Percentiles rank a stretch among this genome's conserved stretches.
phyloP scores from a whole-genome alignment of 2,329 filamentous ascomycete genomes.

The Aspergillus fijiensis region DNA sequence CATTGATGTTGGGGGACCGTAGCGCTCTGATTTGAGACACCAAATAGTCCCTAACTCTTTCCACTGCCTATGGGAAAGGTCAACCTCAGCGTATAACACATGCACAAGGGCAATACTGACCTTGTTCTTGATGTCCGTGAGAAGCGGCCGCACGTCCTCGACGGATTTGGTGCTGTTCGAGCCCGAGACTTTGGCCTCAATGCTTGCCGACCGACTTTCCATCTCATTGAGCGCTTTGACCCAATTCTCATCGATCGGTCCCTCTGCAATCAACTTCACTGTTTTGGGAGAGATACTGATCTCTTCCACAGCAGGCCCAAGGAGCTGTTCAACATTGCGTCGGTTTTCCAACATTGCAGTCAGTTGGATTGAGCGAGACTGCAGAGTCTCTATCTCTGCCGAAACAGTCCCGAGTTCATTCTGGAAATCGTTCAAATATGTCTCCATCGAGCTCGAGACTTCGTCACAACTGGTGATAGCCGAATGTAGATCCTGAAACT shows the following conservation, averaged over 20 bases:
- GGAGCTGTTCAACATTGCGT: constrained; percentile 80
- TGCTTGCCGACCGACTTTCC: constrained; percentile 70
- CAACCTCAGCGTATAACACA: constrained; percentile 6
- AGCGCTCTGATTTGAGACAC: constrained; percentile 93
- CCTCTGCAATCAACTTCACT: constrained; percentile 82
- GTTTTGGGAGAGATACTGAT: constrained; percentile 82
- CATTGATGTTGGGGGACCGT: constrained; percentile 92
- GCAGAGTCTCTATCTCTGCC: constrained; percentile 89
- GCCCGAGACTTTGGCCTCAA: constrained; percentile 66
- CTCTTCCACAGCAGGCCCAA: constrained; percentile 88
- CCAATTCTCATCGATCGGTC: constrained; percentile 87
- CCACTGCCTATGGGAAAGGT: constrained; percentile 63
- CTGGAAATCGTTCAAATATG: constrained; percentile 87
- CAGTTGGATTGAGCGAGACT: constrained; percentile 78
- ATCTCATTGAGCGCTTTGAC: constrained; percentile 78
- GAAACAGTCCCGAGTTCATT: constrained; percentile 90
- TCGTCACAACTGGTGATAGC: constrained; percentile 90
- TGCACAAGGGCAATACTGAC: constrained; percentile 41
- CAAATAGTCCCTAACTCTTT: constrained; percentile 90
- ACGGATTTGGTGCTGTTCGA: constrained; percentile 69
- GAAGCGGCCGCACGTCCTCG: constrained; percentile 77
- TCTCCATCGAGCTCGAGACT: constrained; percentile 88
- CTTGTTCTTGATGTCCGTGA: constrained; percentile 81
- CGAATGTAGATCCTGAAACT: constrained; percentile 84
- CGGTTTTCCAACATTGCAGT: constrained; percentile 86